Evolutionary conservation across 371 early-diverging fungal genomes (phyloP).

Genomic region (Rhizopus arrhizus): DNA sequence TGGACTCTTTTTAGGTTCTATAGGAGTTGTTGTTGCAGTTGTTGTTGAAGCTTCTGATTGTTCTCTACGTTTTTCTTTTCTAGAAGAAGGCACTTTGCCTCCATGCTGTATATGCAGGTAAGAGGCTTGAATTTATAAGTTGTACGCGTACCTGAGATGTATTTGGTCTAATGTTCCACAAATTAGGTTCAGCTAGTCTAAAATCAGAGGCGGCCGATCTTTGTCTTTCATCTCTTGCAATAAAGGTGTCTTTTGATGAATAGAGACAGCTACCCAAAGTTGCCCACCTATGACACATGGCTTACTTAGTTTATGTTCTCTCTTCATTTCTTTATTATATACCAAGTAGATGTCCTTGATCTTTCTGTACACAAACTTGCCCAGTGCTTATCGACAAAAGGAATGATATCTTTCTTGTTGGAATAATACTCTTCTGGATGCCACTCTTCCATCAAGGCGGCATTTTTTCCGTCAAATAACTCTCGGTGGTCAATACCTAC

Average conservation of each 20-base stretch:
- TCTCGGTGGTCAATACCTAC: slow-evolving; percentile 41
- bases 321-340: slow-evolving; percentile 8
- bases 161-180: slow-evolving; percentile 68
- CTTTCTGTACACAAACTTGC: slow-evolving; percentile 69
- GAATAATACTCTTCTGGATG: slow-evolving; percentile 63
- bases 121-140: neutral
- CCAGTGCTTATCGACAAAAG: slow-evolving; percentile 73
- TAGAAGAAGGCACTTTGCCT: slow-evolving; percentile 23
- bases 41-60: slow-evolving; percentile 26
- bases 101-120: slow-evolving; percentile 2
- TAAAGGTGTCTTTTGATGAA: slow-evolving; percentile 64
- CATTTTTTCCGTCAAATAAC: slow-evolving; percentile 55
- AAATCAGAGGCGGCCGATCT: slow-evolving; percentile 71
- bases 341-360: slow-evolving; percentile 67
- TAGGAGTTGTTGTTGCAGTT: slow-evolving; percentile 28
- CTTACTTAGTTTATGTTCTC: neutral
- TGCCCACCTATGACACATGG: slow-evolving; percentile 54
- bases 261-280: slow-evolving; percentile 68
- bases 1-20: slow-evolving; percentile 28
- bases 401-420: slow-evolving; percentile 69
- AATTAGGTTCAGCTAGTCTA: slow-evolving; percentile 58
- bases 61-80: slow-evolving; percentile 27
- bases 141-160: slow-evolving; percentile 36
- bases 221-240: slow-evolving; percentile 62
- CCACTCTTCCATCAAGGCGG: slow-evolving; percentile 55